Conservation (phyloP, 768 basidiomycete genomes). For the Clavaria fumosa region DNA sequence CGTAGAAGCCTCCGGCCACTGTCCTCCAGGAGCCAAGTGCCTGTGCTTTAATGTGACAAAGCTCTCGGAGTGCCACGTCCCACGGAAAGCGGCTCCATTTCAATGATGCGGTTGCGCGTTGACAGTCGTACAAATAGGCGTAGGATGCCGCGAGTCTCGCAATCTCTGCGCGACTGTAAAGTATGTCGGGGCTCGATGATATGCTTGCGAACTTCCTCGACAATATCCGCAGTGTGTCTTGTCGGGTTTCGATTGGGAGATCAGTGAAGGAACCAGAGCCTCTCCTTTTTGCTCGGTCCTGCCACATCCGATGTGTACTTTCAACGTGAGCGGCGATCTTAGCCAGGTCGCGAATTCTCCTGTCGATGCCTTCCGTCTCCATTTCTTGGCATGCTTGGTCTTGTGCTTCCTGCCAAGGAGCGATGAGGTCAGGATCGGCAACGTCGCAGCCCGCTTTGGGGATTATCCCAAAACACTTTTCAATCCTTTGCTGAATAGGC, state of each 20-base stretch:
- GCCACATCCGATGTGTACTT: too few relatives aligned
- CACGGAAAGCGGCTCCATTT: slow-evolving; percentile 32
- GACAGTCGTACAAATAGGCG: slow-evolving; percentile 27
- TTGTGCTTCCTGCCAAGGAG: slow-evolving; percentile 25
- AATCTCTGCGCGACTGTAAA: slow-evolving; percentile 17
- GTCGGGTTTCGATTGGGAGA: slow-evolving; percentile 28
- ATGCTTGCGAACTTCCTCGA: slow-evolving; percentile 25
- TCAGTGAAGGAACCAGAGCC: slow-evolving; percentile 19
- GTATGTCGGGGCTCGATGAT: slow-evolving; percentile 16
- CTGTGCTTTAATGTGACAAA: slow-evolving; percentile 34
- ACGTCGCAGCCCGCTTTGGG: neutral
- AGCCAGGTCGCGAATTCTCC: slow-evolving; percentile 20
- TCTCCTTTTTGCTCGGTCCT: slow-evolving; percentile 6
- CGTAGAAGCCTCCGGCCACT: slow-evolving; percentile 26
- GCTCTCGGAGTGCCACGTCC: slow-evolving; percentile 32
- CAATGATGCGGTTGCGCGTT: slow-evolving; percentile 4
- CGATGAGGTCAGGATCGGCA: slow-evolving; percentile 14
- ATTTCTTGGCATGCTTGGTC: slow-evolving; percentile 12
- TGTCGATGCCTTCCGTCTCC: slow-evolving; percentile 9
- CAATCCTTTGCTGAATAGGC: neutral
- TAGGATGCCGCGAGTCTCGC: slow-evolving; percentile 29
- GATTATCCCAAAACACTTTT: slow-evolving; percentile 2
- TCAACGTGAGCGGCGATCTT: slow-evolving; percentile 28
- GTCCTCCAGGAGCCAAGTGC: slow-evolving; percentile 27
- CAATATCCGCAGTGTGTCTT: slow-evolving; percentile 29